These are phyloP conservation scores for Rhynchosporium secalis DNA, from an alignment of 2,329 filamentous ascomycete species.

Conservation along the genomic window DNA sequence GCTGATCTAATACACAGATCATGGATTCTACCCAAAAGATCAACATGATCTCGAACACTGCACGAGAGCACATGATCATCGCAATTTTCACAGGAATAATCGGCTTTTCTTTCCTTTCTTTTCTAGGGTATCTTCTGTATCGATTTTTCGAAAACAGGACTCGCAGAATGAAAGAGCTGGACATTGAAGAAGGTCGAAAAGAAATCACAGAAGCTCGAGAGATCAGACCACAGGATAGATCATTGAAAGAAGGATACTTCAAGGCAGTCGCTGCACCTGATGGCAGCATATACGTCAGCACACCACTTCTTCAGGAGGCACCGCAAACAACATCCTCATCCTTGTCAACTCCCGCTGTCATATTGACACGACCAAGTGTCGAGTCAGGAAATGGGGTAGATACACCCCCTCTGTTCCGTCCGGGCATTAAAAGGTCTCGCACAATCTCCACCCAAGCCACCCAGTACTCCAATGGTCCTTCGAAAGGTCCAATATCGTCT, in stretches of 20 bases:
- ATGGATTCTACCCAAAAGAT: not conserved
- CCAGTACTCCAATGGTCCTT: not conserved
- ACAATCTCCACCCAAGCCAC: not conserved
- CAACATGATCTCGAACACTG: not conserved
- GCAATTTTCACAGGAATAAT: not conserved
- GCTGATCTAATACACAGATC: not conserved
- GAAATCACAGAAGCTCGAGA: constrained; percentile 17
- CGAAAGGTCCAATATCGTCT: constrained; percentile 4
- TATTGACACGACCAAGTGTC: constrained; percentile 2
- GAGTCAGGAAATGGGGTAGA: not conserved
- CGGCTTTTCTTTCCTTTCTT: not conserved
- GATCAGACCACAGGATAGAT: constrained; percentile 9
- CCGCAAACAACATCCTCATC: not conserved
- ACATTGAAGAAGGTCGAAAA: constrained; percentile 8
- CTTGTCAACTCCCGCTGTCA: not conserved
- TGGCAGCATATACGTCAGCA: not conserved
- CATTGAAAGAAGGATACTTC: constrained; percentile 12
- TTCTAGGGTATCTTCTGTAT: constrained; percentile 1
- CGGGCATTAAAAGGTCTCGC: constrained; percentile 14
- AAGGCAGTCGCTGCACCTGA: not conserved
- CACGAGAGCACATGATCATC: constrained; percentile 4
- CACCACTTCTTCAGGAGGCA: not conserved
- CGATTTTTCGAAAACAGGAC: not conserved
- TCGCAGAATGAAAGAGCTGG: not conserved
- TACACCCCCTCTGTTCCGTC: constrained; percentile 15